These are phyloP conservation scores for Paramecium octaurelia DNA, from an alignment of 73 alveolate genomes.

Conservation along the genomic window DNA sequence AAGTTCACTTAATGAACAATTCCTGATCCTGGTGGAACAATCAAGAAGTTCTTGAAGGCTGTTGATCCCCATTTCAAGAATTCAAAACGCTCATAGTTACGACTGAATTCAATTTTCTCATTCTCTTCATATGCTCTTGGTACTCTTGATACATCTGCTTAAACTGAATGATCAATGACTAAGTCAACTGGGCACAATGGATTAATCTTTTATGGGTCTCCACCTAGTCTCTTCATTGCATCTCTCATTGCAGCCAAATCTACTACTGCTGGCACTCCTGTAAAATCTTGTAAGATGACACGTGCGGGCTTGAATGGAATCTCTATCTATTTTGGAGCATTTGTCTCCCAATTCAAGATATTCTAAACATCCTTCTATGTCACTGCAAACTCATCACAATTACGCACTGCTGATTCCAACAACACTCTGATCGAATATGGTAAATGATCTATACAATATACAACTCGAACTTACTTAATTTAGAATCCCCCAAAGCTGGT, in stretches of 20 bases:
- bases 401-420: slow-evolving; percentile 84
- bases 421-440: slow-evolving; percentile 83
- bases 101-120: slow-evolving; percentile 78
- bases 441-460: slow-evolving; percentile 10
- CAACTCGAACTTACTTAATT: slow-evolving; percentile 32
- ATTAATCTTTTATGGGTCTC: slow-evolving; percentile 76
- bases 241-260: slow-evolving; percentile 95
- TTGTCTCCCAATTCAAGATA: slow-evolving; percentile 67
- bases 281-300: slow-evolving; percentile 86
- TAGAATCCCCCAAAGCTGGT: slow-evolving; percentile 54
- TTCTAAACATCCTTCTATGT: slow-evolving; percentile 62
- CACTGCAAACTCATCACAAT: slow-evolving; percentile 80
- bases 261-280: slow-evolving; percentile 95
- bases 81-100: slow-evolving; percentile 86
- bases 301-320: slow-evolving; percentile 93
- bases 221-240: slow-evolving; percentile 86
- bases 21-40: slow-evolving; percentile 92
- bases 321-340: slow-evolving; percentile 66
- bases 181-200: slow-evolving; percentile 91
- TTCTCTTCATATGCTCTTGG: slow-evolving; percentile 76
- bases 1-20: slow-evolving; percentile 81
- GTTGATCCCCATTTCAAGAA: slow-evolving; percentile 91
- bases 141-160: slow-evolving; percentile 82
- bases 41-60: slow-evolving; percentile 82
- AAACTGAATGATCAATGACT: slow-evolving; percentile 86